phyloP scores from a whole-genome alignment of 371 early-diverging fungal species.

The Syncephalastrum monosporum region DNA sequence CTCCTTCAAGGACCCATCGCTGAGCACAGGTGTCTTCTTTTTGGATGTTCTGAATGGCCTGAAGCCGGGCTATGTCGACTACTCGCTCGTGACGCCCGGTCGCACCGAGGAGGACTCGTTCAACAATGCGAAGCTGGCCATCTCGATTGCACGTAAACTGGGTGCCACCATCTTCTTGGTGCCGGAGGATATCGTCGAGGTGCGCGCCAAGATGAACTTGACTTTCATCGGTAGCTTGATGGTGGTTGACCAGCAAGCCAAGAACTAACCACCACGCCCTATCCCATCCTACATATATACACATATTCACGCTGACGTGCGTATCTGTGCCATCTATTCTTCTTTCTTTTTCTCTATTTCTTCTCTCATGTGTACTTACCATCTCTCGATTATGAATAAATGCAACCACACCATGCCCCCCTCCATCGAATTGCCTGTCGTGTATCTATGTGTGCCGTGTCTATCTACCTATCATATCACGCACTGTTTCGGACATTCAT shows the following conservation, averaged over 20 bases:
- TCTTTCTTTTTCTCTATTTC: too few species aligned
- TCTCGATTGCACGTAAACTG: constrained; percentile 95
- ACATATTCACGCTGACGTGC: too few species aligned
- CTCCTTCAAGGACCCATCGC: constrained; percentile 81
- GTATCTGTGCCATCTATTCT: too few species aligned
- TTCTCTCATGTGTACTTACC: too few species aligned
- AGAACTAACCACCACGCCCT: neutral
- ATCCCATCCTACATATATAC: too few species aligned
- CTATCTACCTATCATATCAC: too few species aligned
- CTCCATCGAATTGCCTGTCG: too few species aligned
- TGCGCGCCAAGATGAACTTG: constrained; percentile 88
- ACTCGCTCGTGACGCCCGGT: constrained; percentile 81
- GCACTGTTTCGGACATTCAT: too few species aligned
- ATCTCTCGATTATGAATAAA: too few species aligned
- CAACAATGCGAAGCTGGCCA: constrained; percentile 92
- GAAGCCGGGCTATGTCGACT: constrained; percentile 89
- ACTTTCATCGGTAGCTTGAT: constrained; percentile 91
- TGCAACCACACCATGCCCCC: too few species aligned
- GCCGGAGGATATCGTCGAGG: constrained; percentile 96
- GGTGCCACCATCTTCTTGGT: constrained; percentile 97
- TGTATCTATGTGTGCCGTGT: too few species aligned
- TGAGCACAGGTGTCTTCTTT: constrained; percentile 81
- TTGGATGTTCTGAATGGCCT: constrained; percentile 92
- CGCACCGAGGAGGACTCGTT: constrained; percentile 80
- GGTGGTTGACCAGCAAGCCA: constrained; percentile 57